Percentiles rank a stretch among this genome's conserved stretches.
These are phyloP conservation scores for Suillus luteus DNA, from an alignment of 768 basidiomycete species.

Conservation along the genomic window DNA sequence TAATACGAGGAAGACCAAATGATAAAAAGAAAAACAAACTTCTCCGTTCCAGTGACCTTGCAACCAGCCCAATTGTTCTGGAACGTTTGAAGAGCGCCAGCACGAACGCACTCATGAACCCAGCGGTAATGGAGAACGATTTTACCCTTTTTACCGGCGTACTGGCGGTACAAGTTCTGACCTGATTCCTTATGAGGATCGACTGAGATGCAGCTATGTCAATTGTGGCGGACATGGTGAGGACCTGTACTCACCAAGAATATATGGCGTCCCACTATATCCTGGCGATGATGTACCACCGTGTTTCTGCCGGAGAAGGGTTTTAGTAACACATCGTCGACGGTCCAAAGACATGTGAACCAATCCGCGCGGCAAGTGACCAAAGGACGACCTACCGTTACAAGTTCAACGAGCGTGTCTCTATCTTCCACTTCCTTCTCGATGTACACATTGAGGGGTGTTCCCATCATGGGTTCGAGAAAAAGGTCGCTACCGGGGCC, in stretches of 20 bases:
- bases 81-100: conserved; percentile 70
- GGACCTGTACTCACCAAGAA: conserved; percentile 59
- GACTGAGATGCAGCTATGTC: conserved; percentile 43
- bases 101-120: conserved; percentile 76
- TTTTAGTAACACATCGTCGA: conserved; percentile 9
- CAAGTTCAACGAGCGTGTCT: conserved; percentile 60
- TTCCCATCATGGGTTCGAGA: conserved; percentile 82
- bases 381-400: conserved; percentile 54
- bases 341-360: not conserved
- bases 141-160: conserved; percentile 78
- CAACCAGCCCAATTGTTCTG: conserved; percentile 79
- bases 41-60: conserved; percentile 74
- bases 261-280: conserved; percentile 79
- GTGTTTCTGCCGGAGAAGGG: conserved; percentile 54
- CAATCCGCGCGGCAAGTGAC: not conserved
- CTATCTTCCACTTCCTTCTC: conserved; percentile 80
- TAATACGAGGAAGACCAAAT: conserved; percentile 7
- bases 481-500: conserved; percentile 47
- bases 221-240: conserved; percentile 5
- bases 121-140: conserved; percentile 73
- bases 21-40: conserved; percentile 43
- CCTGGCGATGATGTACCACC: conserved; percentile 73
- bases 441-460: conserved; percentile 71
- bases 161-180: conserved; percentile 79
- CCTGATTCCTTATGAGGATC: conserved; percentile 79